Evolutionary conservation across 257 asterid species (phyloP).

Genomic region (Petrea volubilis): DNA sequence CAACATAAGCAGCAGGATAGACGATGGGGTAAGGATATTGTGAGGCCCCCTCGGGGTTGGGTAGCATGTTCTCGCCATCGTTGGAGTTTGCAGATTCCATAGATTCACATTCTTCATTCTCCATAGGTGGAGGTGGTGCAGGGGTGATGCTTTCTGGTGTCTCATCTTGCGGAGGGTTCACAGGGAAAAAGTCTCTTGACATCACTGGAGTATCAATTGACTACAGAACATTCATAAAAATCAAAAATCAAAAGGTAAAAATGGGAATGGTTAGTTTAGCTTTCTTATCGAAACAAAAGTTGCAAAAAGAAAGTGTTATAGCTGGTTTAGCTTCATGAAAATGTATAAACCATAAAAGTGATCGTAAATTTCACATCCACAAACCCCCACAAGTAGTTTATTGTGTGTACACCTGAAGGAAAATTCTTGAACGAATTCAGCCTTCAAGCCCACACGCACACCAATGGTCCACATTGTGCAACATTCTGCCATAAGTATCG

Average conservation of each 20-base stretch:
- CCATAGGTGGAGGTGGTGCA: constrained; percentile 48
- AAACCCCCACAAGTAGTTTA: background rate
- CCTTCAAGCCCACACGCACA: too few species aligned
- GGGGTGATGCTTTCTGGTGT: constrained; percentile 49
- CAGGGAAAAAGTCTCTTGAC: constrained; percentile 61
- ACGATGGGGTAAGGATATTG: constrained; percentile 67
- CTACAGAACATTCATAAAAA: constrained; percentile 38
- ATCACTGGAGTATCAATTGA: constrained; percentile 54
- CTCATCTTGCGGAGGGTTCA: constrained; percentile 56
- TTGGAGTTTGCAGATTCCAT: constrained; percentile 81
- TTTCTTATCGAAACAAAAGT: background rate
- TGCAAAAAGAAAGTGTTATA: background rate
- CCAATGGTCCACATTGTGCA: too few species aligned
- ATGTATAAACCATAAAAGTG: background rate
- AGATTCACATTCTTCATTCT: constrained; percentile 85
- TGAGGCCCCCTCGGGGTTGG: constrained; percentile 50
- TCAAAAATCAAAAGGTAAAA: background rate
- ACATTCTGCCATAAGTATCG: too few species aligned
- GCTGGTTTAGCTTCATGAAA: background rate
- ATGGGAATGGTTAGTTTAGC: constrained; percentile 5
- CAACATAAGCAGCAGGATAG: constrained; percentile 81
- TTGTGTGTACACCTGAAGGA: too few species aligned
- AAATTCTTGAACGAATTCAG: too few species aligned
- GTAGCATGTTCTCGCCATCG: constrained; percentile 45
- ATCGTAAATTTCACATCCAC: background rate